These are phyloP conservation scores for Lichtheimia corymbifera DNA, from an alignment of 371 early-diverging fungal genomes.

Conservation along the genomic window DNA sequence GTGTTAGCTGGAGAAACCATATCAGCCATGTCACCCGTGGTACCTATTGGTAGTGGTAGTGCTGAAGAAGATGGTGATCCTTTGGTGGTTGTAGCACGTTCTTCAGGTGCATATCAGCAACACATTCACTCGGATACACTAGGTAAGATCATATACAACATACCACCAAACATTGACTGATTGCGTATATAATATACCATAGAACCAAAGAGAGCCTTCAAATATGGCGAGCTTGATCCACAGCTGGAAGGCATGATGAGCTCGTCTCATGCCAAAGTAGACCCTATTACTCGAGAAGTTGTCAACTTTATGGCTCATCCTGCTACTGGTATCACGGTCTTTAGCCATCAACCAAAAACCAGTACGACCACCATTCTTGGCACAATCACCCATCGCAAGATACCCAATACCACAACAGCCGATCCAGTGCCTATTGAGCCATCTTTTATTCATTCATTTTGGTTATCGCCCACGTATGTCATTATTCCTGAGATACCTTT, in stretches of 20 bases:
- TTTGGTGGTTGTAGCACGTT: conserved; percentile 22
- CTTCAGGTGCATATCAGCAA: conserved; percentile 23
- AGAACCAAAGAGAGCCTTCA: conserved; percentile 53
- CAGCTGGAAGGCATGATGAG: conserved; percentile 42
- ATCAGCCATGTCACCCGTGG: no score
- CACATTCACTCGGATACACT: conserved; percentile 62
- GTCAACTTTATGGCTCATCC: conserved; percentile 39
- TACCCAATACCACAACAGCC: conserved; percentile 4
- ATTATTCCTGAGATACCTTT: conserved; percentile 56
- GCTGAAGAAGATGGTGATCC: conserved; percentile 43
- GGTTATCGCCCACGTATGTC: conserved; percentile 54
- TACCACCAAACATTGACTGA: no score
- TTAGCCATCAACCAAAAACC: not conserved
- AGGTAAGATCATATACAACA: conserved; percentile 20
- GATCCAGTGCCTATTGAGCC: conserved; percentile 14
- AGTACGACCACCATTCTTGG: conserved; percentile 31
- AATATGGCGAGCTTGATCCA: conserved; percentile 48
- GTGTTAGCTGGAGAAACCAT: no score
- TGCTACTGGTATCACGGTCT: conserved; percentile 5
- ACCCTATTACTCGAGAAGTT: conserved; percentile 50
- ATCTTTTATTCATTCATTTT: conserved; percentile 36
- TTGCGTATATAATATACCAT: not conserved
- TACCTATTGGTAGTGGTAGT: no score
- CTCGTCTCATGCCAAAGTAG: conserved; percentile 58
- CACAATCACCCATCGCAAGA: conserved; percentile 34